These are phyloP conservation scores for Pichia sp. DNA, from an alignment of 1,139 yeast genomes.

Conservation along the genomic window DNA sequence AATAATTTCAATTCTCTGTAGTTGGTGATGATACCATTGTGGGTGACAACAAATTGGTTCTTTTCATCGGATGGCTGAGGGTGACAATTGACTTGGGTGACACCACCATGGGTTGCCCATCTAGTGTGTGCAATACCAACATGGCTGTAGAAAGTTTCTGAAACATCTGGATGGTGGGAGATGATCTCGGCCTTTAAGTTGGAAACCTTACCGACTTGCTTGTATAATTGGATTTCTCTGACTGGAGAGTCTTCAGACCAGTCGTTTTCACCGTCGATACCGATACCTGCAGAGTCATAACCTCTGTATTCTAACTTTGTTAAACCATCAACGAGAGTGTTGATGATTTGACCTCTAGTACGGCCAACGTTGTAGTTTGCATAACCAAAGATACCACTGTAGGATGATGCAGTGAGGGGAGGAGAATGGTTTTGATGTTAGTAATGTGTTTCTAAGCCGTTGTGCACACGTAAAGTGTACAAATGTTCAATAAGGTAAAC, in stretches of 20 bases:
- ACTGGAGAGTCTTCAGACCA: constrained; percentile 42
- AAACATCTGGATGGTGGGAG: constrained; percentile 52
- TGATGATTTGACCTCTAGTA: constrained; percentile 88
- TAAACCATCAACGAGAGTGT: constrained; percentile 86
- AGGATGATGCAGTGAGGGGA: background rate
- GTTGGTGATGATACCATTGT: constrained; percentile 98
- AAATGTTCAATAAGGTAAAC: too few relatives aligned
- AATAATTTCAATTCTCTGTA: constrained; percentile 87
- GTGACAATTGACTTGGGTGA: constrained; percentile 83
- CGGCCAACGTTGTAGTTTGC: constrained; percentile 93
- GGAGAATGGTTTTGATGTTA: background rate
- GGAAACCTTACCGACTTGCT: constrained; percentile 90
- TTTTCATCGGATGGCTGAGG: constrained; percentile 88
- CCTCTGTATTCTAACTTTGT: constrained; percentile 97
- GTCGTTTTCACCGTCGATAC: constrained; percentile 81
- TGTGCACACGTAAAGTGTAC: too few relatives aligned
- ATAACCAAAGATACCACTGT: constrained; percentile 96
- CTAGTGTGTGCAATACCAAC: constrained; percentile 99
- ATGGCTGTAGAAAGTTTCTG: constrained; percentile 73
- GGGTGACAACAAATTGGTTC: constrained; percentile 90
- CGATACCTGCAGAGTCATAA: constrained; percentile 96
- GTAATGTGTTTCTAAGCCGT: background rate
- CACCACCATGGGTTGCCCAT: constrained; percentile 99
- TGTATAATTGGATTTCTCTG: constrained; percentile 57
- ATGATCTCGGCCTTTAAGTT: constrained; percentile 72